Percentiles rank a stretch among this genome's conserved stretches.
Evolutionary conservation across 306 rosid species (phyloP).

Genomic region (Oxytropis ochrocephala): DNA sequence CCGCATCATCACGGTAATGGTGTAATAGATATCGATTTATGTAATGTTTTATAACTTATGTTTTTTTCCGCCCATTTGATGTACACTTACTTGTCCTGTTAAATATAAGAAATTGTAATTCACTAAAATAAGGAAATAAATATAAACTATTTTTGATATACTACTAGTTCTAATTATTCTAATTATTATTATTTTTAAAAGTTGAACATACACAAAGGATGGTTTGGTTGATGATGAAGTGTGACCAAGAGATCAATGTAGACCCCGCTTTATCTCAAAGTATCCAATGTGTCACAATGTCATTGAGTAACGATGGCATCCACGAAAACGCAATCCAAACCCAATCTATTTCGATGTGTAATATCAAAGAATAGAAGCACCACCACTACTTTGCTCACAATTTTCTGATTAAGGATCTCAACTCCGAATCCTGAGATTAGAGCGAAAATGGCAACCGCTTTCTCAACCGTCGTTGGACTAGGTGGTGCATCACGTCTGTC

Average conservation of each 20-base stretch:
- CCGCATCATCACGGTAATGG: too few relatives aligned
- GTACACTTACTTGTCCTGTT: too few relatives aligned
- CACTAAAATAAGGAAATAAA: too few relatives aligned
- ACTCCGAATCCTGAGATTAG: not conserved
- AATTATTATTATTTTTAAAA: too few relatives aligned
- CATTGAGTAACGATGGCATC: conserved; percentile 43
- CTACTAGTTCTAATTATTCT: too few relatives aligned
- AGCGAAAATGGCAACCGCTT: conserved; percentile 50
- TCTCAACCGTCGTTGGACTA: conserved; percentile 59
- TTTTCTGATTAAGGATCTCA: not conserved
- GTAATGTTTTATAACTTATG: too few relatives aligned
- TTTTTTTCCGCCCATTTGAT: too few relatives aligned
- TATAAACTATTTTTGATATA: too few relatives aligned
- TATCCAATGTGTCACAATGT: conserved; percentile 44
- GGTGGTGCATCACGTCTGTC: conserved; percentile 43
- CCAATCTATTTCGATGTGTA: conserved; percentile 6
- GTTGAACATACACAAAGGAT: too few relatives aligned
- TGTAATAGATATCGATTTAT: too few relatives aligned
- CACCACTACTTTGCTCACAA: conserved; percentile 3
- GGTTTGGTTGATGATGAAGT: not conserved
- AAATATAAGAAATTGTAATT: too few relatives aligned
- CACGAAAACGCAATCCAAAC: conserved; percentile 43
- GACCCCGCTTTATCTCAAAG: conserved; percentile 61
- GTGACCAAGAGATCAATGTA: conserved; percentile 1
- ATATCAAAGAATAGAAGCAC: not conserved